phyloP scores from a whole-genome alignment of 768 basidiomycete genomes.

The Termitomyces sp. region DNA sequence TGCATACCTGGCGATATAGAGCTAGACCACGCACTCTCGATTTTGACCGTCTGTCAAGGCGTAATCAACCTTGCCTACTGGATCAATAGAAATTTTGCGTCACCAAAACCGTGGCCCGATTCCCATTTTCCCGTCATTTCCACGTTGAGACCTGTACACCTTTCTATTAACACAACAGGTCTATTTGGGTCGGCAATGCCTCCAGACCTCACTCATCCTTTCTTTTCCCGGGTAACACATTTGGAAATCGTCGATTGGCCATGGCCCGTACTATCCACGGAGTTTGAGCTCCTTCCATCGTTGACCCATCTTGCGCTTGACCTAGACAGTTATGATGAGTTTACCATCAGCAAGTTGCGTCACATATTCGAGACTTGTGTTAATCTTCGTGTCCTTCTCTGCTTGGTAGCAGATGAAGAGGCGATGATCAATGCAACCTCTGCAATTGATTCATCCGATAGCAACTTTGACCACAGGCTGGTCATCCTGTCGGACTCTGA shows the following conservation, averaged over 20 bases:
- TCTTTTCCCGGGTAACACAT: constrained; percentile 24
- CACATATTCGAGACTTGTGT: constrained; percentile 20
- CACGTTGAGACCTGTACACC: constrained; percentile 19
- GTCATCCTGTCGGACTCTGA: constrained; percentile 24
- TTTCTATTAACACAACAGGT: constrained; percentile 24
- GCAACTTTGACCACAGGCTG: constrained; percentile 17
- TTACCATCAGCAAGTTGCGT: constrained; percentile 16
- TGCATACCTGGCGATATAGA: constrained; percentile 26
- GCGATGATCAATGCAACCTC: constrained; percentile 18
- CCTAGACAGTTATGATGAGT: constrained; percentile 17
- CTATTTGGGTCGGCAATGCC: constrained; percentile 18
- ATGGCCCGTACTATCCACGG: constrained; percentile 6
- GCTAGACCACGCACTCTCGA: constrained; percentile 14
- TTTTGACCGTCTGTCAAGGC: constrained; percentile 24
- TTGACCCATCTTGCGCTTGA: constrained; percentile 27
- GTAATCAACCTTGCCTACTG: constrained; percentile 25
- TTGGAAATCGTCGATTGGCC: constrained; percentile 28
- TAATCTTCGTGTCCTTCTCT: constrained; percentile 21
- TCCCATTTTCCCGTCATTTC: constrained; percentile 18
- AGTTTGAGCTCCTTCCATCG: constrained; percentile 17
- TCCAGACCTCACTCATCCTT: constrained; percentile 23
- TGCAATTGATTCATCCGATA: constrained; percentile 15
- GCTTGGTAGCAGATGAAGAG: constrained; percentile 21
- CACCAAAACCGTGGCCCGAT: neutral
- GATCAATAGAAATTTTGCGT: constrained; percentile 11